Evolutionary conservation across 2,329 filamentous ascomycete species (phyloP).

Genomic region (Ploettnerulaceae sp.): DNA sequence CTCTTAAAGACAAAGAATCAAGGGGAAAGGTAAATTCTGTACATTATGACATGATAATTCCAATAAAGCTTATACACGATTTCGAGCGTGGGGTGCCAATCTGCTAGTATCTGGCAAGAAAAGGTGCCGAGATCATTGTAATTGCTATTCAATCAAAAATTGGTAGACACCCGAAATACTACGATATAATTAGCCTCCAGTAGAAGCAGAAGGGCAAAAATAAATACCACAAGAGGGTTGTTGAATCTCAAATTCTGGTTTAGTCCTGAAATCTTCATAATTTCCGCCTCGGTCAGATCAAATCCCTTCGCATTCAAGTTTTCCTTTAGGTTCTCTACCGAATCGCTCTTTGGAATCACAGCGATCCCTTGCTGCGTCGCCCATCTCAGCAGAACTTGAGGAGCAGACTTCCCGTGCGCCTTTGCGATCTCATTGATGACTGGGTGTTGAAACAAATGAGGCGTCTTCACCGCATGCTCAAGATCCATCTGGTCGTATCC

Average conservation of each 20-base stretch:
- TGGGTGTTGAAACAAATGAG: slow-evolving; percentile 64
- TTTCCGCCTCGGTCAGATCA: slow-evolving; percentile 58
- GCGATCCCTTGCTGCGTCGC: slow-evolving; percentile 73
- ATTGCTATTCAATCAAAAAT: slow-evolving; percentile 9
- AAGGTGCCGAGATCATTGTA: no score
- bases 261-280: slow-evolving; percentile 59
- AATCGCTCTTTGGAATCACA: slow-evolving; percentile 73
- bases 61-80: no score
- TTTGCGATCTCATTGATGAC: slow-evolving; percentile 58
- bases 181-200: neutral
- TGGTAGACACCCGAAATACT: slow-evolving; percentile 9
- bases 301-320: slow-evolving; percentile 63
- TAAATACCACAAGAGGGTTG: slow-evolving; percentile 62
- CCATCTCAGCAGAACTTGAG: slow-evolving; percentile 81
- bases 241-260: slow-evolving; percentile 67
- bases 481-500: slow-evolving; percentile 72
- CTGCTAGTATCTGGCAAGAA: no score
- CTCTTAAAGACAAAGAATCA: no score
- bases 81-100: no score
- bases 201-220: neutral
- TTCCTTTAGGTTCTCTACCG: slow-evolving; percentile 49
- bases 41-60: no score
- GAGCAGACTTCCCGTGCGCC: slow-evolving; percentile 65
- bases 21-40: no score
- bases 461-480: slow-evolving; percentile 57